Evolutionary conservation across 768 basidiomycete species (phyloP).

Genomic region (Pleurotus cornucopiae): DNA sequence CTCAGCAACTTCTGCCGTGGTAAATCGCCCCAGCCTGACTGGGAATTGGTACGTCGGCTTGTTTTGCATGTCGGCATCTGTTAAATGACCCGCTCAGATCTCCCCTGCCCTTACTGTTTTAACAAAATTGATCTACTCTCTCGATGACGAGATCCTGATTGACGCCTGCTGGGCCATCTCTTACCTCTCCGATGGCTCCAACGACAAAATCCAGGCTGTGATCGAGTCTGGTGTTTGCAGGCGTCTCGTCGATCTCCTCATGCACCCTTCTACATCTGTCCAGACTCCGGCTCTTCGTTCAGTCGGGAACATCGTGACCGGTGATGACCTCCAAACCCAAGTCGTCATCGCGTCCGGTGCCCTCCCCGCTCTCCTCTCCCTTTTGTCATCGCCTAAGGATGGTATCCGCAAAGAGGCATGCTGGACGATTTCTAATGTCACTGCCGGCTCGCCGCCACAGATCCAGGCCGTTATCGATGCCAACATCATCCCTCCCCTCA

Average conservation of each 20-base stretch:
- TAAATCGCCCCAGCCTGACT: conserved; percentile 96
- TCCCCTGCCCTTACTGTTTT: conserved; percentile 95
- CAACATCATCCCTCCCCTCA: conserved; percentile 95
- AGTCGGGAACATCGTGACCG: conserved; percentile 98
- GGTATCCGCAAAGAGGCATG: conserved; percentile 99
- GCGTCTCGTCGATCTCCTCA: conserved; percentile 93
- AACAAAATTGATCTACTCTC: conserved; percentile 96
- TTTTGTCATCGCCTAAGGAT: conserved; percentile 95
- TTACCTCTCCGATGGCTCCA: conserved; percentile 97
- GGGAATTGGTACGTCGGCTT: conserved; percentile 75
- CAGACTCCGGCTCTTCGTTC: conserved; percentile 98
- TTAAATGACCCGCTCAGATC: conserved; percentile 54
- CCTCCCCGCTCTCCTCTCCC: conserved; percentile 87
- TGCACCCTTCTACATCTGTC: conserved; percentile 92
- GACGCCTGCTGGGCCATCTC: conserved; percentile 99
- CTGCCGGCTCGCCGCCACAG: conserved; percentile 94
- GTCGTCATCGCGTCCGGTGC: conserved; percentile 98
- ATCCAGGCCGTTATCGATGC: conserved; percentile 98
- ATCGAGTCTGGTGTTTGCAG: conserved; percentile 98
- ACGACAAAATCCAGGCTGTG: conserved; percentile 99
- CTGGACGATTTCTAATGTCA: conserved; percentile 99
- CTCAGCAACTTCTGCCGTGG: conserved; percentile 99
- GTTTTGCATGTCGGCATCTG: background rate
- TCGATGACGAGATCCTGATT: conserved; percentile 98
- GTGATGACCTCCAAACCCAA: conserved; percentile 98